These are phyloP conservation scores for Colletotrichum lindemuthianum DNA, from an alignment of 2,329 filamentous ascomycete genomes.

Conservation along the genomic window DNA sequence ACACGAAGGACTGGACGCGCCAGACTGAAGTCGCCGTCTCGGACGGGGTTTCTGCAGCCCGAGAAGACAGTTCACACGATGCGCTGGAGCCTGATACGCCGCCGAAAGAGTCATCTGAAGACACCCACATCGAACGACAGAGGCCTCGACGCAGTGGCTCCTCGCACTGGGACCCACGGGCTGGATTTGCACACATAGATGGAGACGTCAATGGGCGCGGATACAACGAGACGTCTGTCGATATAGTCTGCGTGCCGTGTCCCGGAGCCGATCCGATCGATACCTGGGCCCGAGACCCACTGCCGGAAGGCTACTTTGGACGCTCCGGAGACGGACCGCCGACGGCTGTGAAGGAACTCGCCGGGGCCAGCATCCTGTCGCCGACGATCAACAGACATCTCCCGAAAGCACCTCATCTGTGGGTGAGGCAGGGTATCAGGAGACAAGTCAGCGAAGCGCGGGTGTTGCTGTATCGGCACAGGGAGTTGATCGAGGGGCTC, in stretches of 20 bases:
- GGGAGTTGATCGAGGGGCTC: constrained; percentile 50
- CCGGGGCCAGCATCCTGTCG: constrained; percentile 37
- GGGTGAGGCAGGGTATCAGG: constrained; percentile 64
- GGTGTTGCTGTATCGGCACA: constrained; percentile 63
- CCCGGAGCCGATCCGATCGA: constrained; percentile 62
- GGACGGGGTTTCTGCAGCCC: constrained; percentile 16
- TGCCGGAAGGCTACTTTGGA: constrained; percentile 58
- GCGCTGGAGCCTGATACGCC: neutral
- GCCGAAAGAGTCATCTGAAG: constrained; percentile 6
- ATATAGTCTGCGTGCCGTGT: constrained; percentile 64
- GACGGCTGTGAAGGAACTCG: constrained; percentile 44
- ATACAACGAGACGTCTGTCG: constrained; percentile 64
- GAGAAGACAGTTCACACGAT: constrained; percentile 6
- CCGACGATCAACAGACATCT: constrained; percentile 24
- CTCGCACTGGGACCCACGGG: constrained; percentile 43
- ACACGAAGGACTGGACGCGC: constrained; percentile 15
- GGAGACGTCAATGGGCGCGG: constrained; percentile 54
- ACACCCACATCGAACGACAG: constrained; percentile 1
- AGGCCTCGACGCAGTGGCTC: neutral
- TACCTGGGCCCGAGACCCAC: constrained; percentile 62
- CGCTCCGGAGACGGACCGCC: constrained; percentile 39
- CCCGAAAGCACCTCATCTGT: constrained; percentile 52
- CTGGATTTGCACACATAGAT: constrained; percentile 54
- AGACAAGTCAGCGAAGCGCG: constrained; percentile 58
- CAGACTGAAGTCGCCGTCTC: constrained; percentile 23